Percentiles rank a stretch among this genome's conserved stretches.
phyloP scores from a whole-genome alignment of 1,284 basidiomycete species.

The Moesziomyces sp. region DNA sequence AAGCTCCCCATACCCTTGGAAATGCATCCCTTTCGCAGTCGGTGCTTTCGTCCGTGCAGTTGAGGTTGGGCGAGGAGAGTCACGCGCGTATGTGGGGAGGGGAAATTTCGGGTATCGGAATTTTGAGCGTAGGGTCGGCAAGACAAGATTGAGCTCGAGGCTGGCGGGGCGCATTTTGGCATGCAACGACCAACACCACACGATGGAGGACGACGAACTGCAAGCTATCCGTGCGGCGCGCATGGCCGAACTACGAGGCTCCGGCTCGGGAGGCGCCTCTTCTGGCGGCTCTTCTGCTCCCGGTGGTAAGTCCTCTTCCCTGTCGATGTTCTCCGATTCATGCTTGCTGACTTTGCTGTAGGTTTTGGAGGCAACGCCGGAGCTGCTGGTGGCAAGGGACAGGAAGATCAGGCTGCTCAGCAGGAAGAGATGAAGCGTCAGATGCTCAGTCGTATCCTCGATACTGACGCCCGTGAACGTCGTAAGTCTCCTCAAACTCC shows the following conservation, averaged over 20 bases:
- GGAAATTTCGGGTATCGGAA: background rate
- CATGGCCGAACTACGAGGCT: conserved; percentile 60
- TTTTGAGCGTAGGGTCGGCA: background rate
- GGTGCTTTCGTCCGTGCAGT: background rate
- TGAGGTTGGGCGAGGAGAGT: background rate
- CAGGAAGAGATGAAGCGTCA: conserved; percentile 71
- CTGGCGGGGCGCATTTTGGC: no score
- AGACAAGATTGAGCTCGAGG: no score
- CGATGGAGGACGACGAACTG: conserved; percentile 67
- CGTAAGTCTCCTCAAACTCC: conserved; percentile 73
- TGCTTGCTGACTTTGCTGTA: background rate
- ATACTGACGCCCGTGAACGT: conserved; percentile 86
- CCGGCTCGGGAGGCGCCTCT: conserved; percentile 20
- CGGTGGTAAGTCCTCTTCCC: conserved; percentile 12
- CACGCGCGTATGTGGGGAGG: background rate
- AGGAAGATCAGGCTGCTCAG: conserved; percentile 66
- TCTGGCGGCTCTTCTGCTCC: conserved; percentile 21
- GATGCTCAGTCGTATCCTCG: conserved; percentile 87
- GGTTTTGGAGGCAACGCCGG: conserved; percentile 30
- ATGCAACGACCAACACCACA: conserved; percentile 3
- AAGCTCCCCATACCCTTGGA: conserved; percentile 9
- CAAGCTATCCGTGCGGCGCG: conserved; percentile 66
- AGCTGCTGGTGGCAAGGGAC: conserved; percentile 60
- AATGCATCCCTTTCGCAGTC: no score
- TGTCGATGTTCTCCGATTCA: background rate